Base-by-base conservation (phyloP, 2,329 filamentous ascomycete genomes). In the Arthroderma uncinatum region DNA sequence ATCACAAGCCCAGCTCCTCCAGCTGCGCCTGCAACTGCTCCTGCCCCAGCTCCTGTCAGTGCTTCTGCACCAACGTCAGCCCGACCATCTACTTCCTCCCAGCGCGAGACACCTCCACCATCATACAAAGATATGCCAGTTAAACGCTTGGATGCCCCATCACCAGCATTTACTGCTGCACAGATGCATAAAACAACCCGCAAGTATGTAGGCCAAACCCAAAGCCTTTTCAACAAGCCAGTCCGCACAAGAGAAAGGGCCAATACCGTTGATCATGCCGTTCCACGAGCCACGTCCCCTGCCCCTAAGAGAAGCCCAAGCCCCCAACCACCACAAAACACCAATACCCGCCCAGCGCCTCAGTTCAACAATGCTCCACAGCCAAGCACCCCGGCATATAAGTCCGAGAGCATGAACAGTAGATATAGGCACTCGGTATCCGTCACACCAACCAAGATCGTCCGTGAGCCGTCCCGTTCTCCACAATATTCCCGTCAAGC, bases 161-260 rank as follows among this genome's bases (percentile, higher is more conserved):
- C 92, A 58, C 90, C 92, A 1, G 93, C 93, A 1, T 89, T 94
- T 60, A 98, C 94, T 0, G 87, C 89, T 2, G 88, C 86, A 61
- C 89, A 93, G 52, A 98, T 98, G 94, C 89, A 95, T 67, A 88
- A 95, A 70, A 89, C 91, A 2, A 93, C 90, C 0, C 86, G 94
- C 65, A 90, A 90, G 71, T 96, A 92, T 66, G 83, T 87, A 21
- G 82, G 84, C 48, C 87, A 96, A 70, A 89, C 88, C 2, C 82
- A 89, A 44, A 89, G 80, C 66, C 85, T 96, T 76, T 93, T 94
- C 28, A 63, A 55, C 40, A 60, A 53, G 54, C 52, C 56, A 68
- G 70, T 48, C 69, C 69, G 25, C 74, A 73, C 60, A 6, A 47
- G 37, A n/a, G 58, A 60, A 37, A 52, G 57, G 68, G 67, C 52